phyloP scores from a whole-genome alignment of 2,329 filamentous ascomycete genomes.

The Cladophialophora bantiana region DNA sequence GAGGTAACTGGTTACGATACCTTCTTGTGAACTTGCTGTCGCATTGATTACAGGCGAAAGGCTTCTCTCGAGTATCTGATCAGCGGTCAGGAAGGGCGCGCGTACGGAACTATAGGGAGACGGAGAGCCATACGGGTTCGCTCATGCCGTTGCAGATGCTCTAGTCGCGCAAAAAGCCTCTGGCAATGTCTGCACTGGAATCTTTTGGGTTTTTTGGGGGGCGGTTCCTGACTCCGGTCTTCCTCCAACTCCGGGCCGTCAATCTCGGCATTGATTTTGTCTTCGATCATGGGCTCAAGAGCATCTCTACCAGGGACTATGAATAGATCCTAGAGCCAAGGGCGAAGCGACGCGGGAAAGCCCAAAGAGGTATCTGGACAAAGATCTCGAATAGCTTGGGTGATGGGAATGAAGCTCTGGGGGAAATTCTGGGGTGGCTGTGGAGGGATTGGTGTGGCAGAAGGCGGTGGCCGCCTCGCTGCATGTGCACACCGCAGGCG shows the following conservation, averaged over 20 bases:
- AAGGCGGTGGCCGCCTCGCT: not conserved
- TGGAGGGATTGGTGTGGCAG: constrained; percentile 8
- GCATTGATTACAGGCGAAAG: constrained; percentile 50
- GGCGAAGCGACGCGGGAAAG: constrained; percentile 3
- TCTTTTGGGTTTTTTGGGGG: constrained; percentile 50
- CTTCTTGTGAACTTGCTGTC: constrained; percentile 53
- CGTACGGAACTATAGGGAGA: not conserved
- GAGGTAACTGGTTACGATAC: constrained; percentile 39
- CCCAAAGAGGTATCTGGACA: constrained; percentile 13
- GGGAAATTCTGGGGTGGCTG: constrained; percentile 19
- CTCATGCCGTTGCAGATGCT: constrained; percentile 52
- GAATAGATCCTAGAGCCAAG: constrained; percentile 7
- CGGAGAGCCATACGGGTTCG: constrained; percentile 43
- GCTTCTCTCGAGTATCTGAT: constrained; percentile 49
- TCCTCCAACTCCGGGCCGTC: constrained; percentile 20
- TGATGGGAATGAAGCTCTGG: constrained; percentile 13
- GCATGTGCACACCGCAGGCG: not conserved
- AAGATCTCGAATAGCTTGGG: not conserved
- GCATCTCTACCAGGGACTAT: constrained; percentile 12
- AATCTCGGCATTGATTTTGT: constrained; percentile 21
- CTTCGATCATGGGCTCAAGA: constrained; percentile 30
- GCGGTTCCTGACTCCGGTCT: constrained; percentile 36
- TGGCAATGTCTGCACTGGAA: constrained; percentile 44
- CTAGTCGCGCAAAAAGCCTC: constrained; percentile 45
- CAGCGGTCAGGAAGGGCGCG: not conserved